These are phyloP conservation scores for Aphanomyces euteiches DNA, from an alignment of 352 stramenopile genomes.

Conservation along the genomic window DNA sequence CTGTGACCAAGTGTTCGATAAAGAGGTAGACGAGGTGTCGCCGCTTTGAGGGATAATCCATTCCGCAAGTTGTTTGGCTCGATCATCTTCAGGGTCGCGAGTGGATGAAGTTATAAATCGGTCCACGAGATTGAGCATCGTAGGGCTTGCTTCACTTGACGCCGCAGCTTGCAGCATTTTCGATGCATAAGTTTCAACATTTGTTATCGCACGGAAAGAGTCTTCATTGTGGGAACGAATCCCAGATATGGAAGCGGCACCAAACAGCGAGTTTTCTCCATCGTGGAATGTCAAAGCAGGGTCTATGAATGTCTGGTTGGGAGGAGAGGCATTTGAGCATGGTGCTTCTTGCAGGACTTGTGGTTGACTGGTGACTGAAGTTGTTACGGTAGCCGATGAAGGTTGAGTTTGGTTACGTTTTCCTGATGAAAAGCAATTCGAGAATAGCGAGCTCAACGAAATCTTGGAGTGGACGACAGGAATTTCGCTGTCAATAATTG, in stretches of 20 bases:
- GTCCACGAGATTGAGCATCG: slow-evolving; percentile 41
- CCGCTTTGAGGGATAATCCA: not conserved
- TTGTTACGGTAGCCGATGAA: too few relatives aligned
- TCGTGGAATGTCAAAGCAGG: slow-evolving; percentile 9
- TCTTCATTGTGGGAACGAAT: slow-evolving; percentile 59
- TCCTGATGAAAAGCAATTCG: too few relatives aligned
- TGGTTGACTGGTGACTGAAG: too few relatives aligned
- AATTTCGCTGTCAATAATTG: not conserved
- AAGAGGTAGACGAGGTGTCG: not conserved
- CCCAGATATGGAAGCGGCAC: slow-evolving; percentile 31
- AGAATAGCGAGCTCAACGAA: too few relatives aligned
- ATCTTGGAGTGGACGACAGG: too few relatives aligned
- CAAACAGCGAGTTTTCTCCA: not conserved
- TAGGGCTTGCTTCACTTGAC: slow-evolving; percentile 35
- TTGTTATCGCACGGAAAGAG: slow-evolving; percentile 62
- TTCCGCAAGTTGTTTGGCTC: not conserved
- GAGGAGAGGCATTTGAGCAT: not conserved
- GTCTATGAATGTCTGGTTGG: slow-evolving; percentile 1
- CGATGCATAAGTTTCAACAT: slow-evolving; percentile 57
- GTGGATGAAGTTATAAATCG: slow-evolving; percentile 31
- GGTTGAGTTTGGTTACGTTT: too few relatives aligned
- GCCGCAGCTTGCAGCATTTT: slow-evolving; percentile 45
- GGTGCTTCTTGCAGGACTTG: not conserved
- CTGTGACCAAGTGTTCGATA: slow-evolving; percentile 27
- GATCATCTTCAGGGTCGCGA: not conserved